These are phyloP conservation scores for Calonectria hongkongensis DNA, from an alignment of 2,329 filamentous ascomycete genomes.

Conservation along the genomic window DNA sequence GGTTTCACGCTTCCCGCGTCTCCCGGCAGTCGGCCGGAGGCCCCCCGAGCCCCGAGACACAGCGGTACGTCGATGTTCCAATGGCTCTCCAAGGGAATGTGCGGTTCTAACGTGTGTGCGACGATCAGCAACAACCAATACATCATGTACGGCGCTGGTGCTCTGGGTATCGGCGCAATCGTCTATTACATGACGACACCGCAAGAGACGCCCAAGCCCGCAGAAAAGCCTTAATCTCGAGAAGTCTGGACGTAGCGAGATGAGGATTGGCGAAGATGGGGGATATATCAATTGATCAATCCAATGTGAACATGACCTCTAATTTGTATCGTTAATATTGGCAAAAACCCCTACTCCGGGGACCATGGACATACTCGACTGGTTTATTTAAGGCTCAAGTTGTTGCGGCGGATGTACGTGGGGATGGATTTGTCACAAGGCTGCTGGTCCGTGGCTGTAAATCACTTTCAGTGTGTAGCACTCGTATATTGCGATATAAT, in stretches of 20 bases:
- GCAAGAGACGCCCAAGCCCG: conserved; percentile 41
- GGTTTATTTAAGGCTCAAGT: background rate
- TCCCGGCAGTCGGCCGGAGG: conserved; percentile 24
- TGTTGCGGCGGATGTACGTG: background rate
- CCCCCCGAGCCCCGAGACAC: conserved; percentile 21
- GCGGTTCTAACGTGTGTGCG: background rate
- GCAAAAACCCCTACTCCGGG: background rate
- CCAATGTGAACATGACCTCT: background rate
- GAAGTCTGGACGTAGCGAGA: background rate
- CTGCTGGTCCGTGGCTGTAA: background rate
- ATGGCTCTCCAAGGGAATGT: background rate
- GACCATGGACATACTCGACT: too few species aligned
- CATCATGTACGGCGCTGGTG: conserved; percentile 39
- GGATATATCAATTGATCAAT: background rate
- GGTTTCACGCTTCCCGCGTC: conserved; percentile 28
- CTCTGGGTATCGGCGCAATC: conserved; percentile 41
- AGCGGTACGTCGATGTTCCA: conserved; percentile 25
- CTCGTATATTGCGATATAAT: background rate
- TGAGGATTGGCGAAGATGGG: conserved; percentile 2
- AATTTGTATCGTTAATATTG: background rate
- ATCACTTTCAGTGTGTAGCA: background rate
- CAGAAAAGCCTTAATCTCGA: conserved; percentile 12
- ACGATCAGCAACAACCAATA: conserved; percentile 36
- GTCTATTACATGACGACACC: conserved; percentile 45
- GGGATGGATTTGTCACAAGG: background rate